Conservation (phyloP, 495 filamentous ascomycete genomes). For the Echria macrotheca region DNA sequence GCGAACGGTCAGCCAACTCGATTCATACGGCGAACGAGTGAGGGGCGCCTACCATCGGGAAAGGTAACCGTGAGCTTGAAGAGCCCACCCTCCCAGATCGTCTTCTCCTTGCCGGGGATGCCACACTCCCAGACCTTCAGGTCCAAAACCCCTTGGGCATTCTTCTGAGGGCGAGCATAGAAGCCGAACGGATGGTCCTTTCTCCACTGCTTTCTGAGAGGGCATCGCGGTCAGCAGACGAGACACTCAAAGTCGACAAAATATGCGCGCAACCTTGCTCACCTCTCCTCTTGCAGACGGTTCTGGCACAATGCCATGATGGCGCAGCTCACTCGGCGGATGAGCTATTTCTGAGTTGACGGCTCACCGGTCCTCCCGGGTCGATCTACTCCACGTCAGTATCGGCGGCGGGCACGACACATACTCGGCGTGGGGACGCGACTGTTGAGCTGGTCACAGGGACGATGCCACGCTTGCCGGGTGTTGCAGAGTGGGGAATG, state of each 20-base stretch:
- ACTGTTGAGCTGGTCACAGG: constrained; percentile 17
- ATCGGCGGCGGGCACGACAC: constrained; percentile 6
- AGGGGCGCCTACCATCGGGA: constrained; percentile 74
- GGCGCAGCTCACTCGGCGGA: neutral
- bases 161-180: constrained; percentile 82
- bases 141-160: constrained; percentile 73
- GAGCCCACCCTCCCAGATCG: constrained; percentile 91
- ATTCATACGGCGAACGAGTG: no score
- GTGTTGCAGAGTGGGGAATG: constrained; percentile 10
- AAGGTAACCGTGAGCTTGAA: constrained; percentile 93
- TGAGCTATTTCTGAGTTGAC: constrained; percentile 9
- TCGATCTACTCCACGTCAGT: constrained; percentile 3
- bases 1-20: constrained; percentile 14
- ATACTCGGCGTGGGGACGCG: constrained; percentile 21
- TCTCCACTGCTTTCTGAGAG: constrained; percentile 84
- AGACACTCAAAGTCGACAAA: no score
- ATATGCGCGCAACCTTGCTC: no score
- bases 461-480: neutral
- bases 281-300: constrained; percentile 88
- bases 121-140: constrained; percentile 96
- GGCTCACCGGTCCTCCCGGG: neutral
- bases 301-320: constrained; percentile 84
- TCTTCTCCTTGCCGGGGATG: constrained; percentile 91
- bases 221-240: no score
- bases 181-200: constrained; percentile 97